Evolutionary conservation across 202 grass and related monocot genomes (phyloP).

Genomic region (Digitaria exilis): DNA sequence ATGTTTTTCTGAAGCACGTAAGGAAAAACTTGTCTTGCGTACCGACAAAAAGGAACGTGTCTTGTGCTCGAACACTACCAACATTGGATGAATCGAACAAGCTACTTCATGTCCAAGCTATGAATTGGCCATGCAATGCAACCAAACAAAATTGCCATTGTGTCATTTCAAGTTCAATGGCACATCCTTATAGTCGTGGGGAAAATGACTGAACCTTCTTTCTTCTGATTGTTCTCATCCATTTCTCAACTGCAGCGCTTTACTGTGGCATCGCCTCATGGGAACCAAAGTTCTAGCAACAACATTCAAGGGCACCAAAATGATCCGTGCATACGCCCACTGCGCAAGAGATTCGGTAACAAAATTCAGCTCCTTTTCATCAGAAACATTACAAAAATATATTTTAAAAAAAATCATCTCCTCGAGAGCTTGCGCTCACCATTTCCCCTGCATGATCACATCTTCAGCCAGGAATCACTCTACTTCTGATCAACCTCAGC

Average conservation of each 20-base stretch:
- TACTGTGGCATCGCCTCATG: conserved; percentile 98
- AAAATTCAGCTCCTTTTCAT: neutral
- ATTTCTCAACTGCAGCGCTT: conserved; percentile 53
- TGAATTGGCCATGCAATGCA: neutral
- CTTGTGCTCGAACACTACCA: neutral
- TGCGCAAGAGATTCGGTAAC: conserved; percentile 77
- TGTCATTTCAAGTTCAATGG: neutral
- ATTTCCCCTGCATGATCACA: conserved; percentile 19
- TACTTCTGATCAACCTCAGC: conserved; percentile 91
- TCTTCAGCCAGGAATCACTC: conserved; percentile 82
- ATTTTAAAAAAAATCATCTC: neutral
- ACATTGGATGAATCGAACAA: neutral
- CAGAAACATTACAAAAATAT: neutral
- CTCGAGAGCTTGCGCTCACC: neutral
- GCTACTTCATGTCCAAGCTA: conserved; percentile 13
- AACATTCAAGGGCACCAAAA: conserved; percentile 68
- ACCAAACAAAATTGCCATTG: neutral
- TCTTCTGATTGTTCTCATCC: neutral
- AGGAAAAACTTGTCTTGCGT: neutral
- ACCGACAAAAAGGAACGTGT: neutral
- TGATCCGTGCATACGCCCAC: conserved; percentile 71
- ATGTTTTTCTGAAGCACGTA: neutral
- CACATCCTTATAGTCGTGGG: neutral
- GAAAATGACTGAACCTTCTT: too few relatives aligned
- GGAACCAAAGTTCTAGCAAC: conserved; percentile 66